phyloP scores from a whole-genome alignment of 495 filamentous ascomycete genomes.

The Aspergillus diversus region DNA sequence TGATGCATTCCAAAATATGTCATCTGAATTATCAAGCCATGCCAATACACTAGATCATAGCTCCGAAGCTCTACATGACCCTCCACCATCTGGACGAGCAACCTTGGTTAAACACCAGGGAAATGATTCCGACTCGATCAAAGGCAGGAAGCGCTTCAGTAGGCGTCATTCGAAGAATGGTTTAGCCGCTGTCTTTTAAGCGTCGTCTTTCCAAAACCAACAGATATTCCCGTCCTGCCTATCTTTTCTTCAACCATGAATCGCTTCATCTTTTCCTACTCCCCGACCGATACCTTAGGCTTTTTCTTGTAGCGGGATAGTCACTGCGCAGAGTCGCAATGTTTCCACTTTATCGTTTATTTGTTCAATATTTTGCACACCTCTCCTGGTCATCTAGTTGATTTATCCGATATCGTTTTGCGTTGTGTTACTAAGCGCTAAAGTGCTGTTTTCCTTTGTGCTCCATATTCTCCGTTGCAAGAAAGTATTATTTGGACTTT shows the following conservation, averaged over 20 bases:
- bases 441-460: slow-evolving; percentile 6
- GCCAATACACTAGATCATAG: slow-evolving; percentile 71
- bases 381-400: slow-evolving; percentile 15
- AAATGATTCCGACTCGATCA: slow-evolving; percentile 57
- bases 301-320: slow-evolving; percentile 11
- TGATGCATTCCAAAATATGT: slow-evolving; percentile 71
- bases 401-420: slow-evolving; percentile 19
- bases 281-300: background rate
- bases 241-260: background rate
- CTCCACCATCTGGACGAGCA: slow-evolving; percentile 42
- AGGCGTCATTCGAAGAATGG: slow-evolving; percentile 90
- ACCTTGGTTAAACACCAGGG: slow-evolving; percentile 53
- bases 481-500: slow-evolving; percentile 19
- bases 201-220: background rate
- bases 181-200: slow-evolving; percentile 77
- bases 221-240: slow-evolving; percentile 5
- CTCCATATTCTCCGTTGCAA: slow-evolving; percentile 6
- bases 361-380: slow-evolving; percentile 13
- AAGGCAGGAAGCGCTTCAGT: slow-evolving; percentile 80
- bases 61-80: slow-evolving; percentile 44
- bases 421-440: slow-evolving; percentile 11
- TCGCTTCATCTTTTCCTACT: slow-evolving; percentile 11
- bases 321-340: slow-evolving; percentile 26
- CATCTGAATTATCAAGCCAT: slow-evolving; percentile 73
- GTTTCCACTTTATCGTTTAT: slow-evolving; percentile 12